Percentiles rank a stretch among this genome's conserved stretches.
Conservation (phyloP, 2,329 filamentous ascomycete species). For the Tympanopsis confertula region DNA sequence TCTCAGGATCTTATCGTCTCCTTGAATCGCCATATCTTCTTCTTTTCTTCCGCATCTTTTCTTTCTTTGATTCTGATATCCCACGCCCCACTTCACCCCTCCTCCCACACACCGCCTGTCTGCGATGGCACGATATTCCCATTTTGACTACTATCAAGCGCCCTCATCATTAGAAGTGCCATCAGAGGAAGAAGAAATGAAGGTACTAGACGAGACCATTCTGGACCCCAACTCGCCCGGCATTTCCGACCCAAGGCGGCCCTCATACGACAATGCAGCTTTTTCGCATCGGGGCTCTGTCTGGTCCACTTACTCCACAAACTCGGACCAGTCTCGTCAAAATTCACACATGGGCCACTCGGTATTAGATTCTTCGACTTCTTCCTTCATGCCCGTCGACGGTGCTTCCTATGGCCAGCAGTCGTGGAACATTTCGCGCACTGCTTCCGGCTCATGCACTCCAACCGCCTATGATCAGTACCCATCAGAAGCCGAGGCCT, state of each 20-base stretch:
- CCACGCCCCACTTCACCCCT: background rate
- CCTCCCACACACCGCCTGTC: constrained; percentile 1
- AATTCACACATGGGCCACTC: background rate
- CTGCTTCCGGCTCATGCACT: constrained; percentile 60
- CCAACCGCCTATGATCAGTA: constrained; percentile 62
- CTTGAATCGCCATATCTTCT: too few species aligned
- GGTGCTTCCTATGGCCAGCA: constrained; percentile 26
- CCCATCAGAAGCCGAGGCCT: constrained; percentile 38
- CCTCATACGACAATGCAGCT: constrained; percentile 7
- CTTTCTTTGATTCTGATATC: background rate
- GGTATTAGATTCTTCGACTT: constrained; percentile 13
- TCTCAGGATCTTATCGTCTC: too few species aligned
- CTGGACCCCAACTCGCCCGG: constrained; percentile 13
- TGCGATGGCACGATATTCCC: constrained; percentile 7
- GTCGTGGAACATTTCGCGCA: constrained; percentile 51
- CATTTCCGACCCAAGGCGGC: constrained; percentile 11
- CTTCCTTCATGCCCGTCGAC: constrained; percentile 57
- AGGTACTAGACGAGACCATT: constrained; percentile 14
- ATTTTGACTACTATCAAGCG: constrained; percentile 6
- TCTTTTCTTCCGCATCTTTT: background rate
- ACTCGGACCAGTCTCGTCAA: background rate
- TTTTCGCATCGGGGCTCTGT: constrained; percentile 5
- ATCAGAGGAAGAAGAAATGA: constrained; percentile 14
- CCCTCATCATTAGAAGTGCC: constrained; percentile 9
- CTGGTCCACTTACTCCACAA: background rate